phyloP scores from a whole-genome alignment of 352 stramenopile species.

The Aphanomyces invadans region DNA sequence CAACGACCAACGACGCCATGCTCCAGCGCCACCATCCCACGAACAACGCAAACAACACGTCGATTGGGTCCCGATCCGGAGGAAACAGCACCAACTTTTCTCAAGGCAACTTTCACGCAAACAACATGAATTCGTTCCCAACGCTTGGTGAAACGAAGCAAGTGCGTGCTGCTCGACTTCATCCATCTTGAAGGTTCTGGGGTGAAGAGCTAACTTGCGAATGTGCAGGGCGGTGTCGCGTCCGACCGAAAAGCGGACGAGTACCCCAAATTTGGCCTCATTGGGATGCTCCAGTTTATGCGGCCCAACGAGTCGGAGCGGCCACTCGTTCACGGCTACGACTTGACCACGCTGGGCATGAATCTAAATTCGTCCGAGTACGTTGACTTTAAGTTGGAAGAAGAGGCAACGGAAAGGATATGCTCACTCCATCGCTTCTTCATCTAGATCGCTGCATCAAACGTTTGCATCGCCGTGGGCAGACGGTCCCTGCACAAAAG shows the following conservation, averaged over 20 bases:
- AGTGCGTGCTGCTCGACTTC: no score
- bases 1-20: conserved; percentile 55
- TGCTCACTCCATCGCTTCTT: no score
- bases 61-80: conserved; percentile 2
- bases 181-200: no score
- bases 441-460: conserved; percentile 62
- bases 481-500: conserved; percentile 60
- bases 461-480: conserved; percentile 78
- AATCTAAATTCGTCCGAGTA: conserved; percentile 83
- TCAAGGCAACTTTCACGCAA: not conserved
- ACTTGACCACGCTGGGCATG: conserved; percentile 73
- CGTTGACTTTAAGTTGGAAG: no score
- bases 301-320: conserved; percentile 59
- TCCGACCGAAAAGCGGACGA: not conserved
- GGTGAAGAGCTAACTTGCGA: no score
- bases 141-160: conserved; percentile 8
- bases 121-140: conserved; percentile 18
- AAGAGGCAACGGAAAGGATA: no score
- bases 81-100: not conserved
- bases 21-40: conserved; percentile 26
- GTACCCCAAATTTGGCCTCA: conserved; percentile 45
- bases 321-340: conserved; percentile 66
- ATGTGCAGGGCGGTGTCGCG: not conserved
- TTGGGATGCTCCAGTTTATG: conserved; percentile 79
- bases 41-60: conserved; percentile 4